phyloP scores from a whole-genome alignment of 306 rosid species.

The Canavalia ensiformis region DNA sequence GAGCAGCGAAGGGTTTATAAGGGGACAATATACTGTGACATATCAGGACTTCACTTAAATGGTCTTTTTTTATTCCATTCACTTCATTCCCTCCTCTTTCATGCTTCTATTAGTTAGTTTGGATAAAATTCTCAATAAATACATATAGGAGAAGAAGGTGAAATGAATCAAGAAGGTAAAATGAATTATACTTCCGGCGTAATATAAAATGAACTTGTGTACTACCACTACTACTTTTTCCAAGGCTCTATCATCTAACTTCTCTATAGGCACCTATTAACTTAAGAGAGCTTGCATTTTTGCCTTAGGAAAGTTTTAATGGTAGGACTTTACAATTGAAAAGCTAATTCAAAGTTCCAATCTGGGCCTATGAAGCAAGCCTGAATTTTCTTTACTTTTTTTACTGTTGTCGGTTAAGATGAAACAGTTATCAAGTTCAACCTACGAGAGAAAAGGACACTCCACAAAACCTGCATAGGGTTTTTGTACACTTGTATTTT shows the following conservation, averaged over 20 bases:
- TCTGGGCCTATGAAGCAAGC: neutral
- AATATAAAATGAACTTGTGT: too few species aligned
- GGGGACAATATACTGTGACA: neutral
- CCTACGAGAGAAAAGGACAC: neutral
- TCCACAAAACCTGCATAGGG: neutral
- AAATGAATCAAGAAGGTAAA: neutral
- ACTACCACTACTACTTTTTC: neutral
- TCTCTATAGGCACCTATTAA: neutral
- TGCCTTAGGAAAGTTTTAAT: constrained; percentile 1
- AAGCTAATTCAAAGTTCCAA: too few species aligned
- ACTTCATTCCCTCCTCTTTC: constrained; percentile 2
- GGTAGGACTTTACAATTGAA: neutral
- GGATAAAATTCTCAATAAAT: neutral
- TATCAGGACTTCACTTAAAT: neutral
- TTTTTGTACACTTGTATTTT: constrained; percentile 1
- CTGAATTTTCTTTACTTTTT: neutral
- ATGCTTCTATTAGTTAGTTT: neutral
- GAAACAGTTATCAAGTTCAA: neutral
- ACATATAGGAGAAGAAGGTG: neutral
- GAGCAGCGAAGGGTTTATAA: neutral
- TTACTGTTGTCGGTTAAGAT: neutral
- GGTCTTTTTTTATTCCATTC: constrained; percentile 27
- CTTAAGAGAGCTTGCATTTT: neutral
- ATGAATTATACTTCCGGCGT: neutral
- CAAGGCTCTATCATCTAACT: neutral